phyloP scores from a whole-genome alignment of 768 basidiomycete species.

The Tylopilus intermedius region DNA sequence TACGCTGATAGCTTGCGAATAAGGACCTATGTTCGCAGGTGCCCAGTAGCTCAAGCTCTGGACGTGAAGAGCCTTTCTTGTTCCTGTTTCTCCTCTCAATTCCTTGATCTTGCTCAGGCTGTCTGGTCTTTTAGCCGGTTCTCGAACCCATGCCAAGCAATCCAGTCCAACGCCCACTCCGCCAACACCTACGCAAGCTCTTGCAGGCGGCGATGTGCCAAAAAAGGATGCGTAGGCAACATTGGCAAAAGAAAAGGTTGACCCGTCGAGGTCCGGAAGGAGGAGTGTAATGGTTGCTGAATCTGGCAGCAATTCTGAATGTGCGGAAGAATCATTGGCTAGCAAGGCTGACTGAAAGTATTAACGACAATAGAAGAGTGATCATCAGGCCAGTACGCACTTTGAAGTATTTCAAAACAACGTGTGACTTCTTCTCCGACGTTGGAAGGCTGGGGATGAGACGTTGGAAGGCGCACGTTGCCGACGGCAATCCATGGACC shows the following conservation, averaged over 20 bases:
- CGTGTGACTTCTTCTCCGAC: constrained; percentile 67
- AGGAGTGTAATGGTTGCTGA: constrained; percentile 72
- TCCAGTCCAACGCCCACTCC: constrained; percentile 64
- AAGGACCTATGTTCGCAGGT: constrained; percentile 97
- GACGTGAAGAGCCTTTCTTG: constrained; percentile 80
- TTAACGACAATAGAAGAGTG: background rate
- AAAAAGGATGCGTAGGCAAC: constrained; percentile 75
- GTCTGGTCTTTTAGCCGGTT: constrained; percentile 4
- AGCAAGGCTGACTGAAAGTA: constrained; percentile 45
- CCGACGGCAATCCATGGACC: constrained; percentile 69
- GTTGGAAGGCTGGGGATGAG: constrained; percentile 43
- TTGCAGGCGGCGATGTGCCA: constrained; percentile 85
- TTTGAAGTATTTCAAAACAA: constrained; percentile 62
- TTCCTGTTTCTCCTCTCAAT: constrained; percentile 26
- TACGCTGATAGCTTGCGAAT: constrained; percentile 88
- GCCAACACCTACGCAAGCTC: constrained; percentile 87
- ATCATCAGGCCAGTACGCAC: constrained; percentile 35
- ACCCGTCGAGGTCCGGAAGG: constrained; percentile 66
- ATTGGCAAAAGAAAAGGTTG: constrained; percentile 72
- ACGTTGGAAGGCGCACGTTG: constrained; percentile 39
- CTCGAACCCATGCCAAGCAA: constrained; percentile 60
- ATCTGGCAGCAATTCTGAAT: constrained; percentile 13
- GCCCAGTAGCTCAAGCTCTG: constrained; percentile 98
- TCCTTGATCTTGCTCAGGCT: constrained; percentile 11
- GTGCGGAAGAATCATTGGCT: constrained; percentile 35